Evolutionary conservation across 768 basidiomycete genomes (phyloP).

Genomic region (Suillus spraguei): DNA sequence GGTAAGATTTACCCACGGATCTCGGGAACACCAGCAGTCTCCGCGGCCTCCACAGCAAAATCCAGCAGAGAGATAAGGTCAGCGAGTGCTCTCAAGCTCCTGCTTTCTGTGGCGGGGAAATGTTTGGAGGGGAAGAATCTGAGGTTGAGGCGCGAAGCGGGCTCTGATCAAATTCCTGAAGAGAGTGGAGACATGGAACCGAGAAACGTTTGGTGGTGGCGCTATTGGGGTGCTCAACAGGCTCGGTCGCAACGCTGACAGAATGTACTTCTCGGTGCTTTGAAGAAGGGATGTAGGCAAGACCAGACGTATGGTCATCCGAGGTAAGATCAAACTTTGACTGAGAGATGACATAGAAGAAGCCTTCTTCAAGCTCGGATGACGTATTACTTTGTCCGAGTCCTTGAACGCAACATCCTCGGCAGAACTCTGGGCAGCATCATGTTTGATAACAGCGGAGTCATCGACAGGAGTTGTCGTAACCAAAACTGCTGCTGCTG

Average conservation of each 20-base stretch:
- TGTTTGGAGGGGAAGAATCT: conserved; percentile 31
- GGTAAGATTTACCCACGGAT: not conserved
- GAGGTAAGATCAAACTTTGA: not conserved
- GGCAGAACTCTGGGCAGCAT: not conserved
- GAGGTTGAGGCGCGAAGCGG: conserved; percentile 23
- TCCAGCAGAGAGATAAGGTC: conserved; percentile 32
- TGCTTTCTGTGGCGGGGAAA: conserved; percentile 23
- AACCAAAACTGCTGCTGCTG: not conserved
- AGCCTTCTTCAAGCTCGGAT: not conserved
- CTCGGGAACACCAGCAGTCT: not conserved
- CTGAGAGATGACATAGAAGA: not conserved
- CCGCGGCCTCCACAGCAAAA: conserved; percentile 23
- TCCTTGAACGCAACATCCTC: not conserved
- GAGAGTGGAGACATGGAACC: not conserved
- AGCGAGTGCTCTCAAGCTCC: conserved; percentile 25
- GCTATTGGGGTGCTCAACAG: not conserved
- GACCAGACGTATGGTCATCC: not conserved
- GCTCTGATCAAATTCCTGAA: conserved; percentile 6
- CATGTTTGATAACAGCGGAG: not conserved
- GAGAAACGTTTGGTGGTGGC: not conserved
- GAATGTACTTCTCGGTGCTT: not conserved
- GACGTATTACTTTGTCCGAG: not conserved
- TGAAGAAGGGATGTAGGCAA: conserved; percentile 2
- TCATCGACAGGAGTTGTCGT: not conserved
- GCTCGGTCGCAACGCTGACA: not conserved